Evolutionary conservation across 768 basidiomycete genomes (phyloP), one percentile per base, ranked within the genome.

Genomic region (Fomitopsis serialis): DNA sequence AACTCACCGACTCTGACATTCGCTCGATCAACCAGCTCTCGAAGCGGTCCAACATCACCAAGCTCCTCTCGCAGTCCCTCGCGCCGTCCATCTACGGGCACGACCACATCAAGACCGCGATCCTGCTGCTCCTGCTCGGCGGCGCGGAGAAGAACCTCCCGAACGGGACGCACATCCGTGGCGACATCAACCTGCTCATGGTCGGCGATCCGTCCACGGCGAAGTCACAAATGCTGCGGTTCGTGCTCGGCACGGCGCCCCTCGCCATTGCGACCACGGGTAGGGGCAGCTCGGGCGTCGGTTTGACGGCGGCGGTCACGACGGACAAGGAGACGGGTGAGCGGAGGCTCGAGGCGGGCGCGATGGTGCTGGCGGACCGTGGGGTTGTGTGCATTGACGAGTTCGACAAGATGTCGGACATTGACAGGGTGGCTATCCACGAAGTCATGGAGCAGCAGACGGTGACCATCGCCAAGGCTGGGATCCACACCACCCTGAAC

Each of bases 371-470:
- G 54, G 97, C 97, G 25, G 97, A 99, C 70, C 85, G 96, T 61
- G 97, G 97, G 17, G 94, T 99, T 21, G 96, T 99, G 43, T 99
- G 97, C 70, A 98, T 99, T 62, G 97, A 99, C 70, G 97, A 99
- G 72, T 99, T 99, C 65, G 97, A 99, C 79, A 99, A 99, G 70
- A 98, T 99, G 97, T 95, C 92, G 24, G 97, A 99, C 66, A 80
- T 98, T 59, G 97, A 99, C 73, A 84, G 97, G 60, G 96, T 98
- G 19, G 96, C 97, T 32, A 99, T 99, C 63, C 97, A 99, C 72
- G 97, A 99, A 81, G 97, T 98, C 66, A 99, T 99, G 97, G 97
- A 98, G 68, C 96, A 98, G 69, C 97, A 99, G 67, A 99, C 97
- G 0, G 96, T 99, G 45, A 98, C 97, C 9, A 99, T 99, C 59